Evolutionary conservation across 208 protist genomes (phyloP).

Genomic region (Herpetomonas tarakana): DNA sequence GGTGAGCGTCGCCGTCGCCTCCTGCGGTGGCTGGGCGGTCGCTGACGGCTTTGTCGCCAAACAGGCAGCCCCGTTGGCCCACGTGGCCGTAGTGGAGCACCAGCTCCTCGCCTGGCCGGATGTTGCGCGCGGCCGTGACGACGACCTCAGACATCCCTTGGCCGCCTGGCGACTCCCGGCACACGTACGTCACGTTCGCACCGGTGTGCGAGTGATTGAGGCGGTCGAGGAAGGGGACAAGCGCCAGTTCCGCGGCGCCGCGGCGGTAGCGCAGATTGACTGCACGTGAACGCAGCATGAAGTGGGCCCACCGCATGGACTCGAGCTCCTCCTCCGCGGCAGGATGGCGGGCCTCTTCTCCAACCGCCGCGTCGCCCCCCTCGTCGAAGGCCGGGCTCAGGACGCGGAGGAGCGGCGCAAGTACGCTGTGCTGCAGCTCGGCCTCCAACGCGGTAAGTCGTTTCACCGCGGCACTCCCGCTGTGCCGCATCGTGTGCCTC

Average conservation of each 20-base stretch:
- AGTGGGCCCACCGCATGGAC: conserved; percentile 72
- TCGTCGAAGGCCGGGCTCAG: conserved; percentile 9
- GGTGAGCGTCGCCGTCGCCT: not conserved
- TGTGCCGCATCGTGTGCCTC: conserved; percentile 21
- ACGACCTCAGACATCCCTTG: conserved; percentile 25
- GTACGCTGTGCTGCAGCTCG: conserved; percentile 28
- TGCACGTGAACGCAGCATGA: conserved; percentile 79
- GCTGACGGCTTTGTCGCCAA: conserved; percentile 19
- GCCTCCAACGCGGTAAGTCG: conserved; percentile 36
- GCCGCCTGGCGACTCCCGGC: not conserved
- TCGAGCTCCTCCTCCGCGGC: conserved; percentile 21
- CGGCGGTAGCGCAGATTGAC: conserved; percentile 45
- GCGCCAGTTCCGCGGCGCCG: conserved; percentile 21
- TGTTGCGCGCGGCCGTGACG: conserved; percentile 46
- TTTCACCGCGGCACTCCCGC: conserved; percentile 15
- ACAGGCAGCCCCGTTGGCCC: conserved; percentile 69
- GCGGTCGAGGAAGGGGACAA: conserved; percentile 84
- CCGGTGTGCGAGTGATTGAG: conserved; percentile 59
- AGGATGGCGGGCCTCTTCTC: conserved; percentile 3
- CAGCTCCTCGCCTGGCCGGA: conserved; percentile 65
- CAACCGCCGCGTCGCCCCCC: conserved; percentile 6
- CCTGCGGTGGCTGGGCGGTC: not conserved
- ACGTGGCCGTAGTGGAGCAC: conserved; percentile 65
- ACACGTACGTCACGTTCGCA: conserved; percentile 62
- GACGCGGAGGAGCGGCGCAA: conserved; percentile 29